Evolutionary conservation across 257 asterid genomes (phyloP), one percentile per base, ranked within the genome.

Genomic region (Verbena officinalis): DNA sequence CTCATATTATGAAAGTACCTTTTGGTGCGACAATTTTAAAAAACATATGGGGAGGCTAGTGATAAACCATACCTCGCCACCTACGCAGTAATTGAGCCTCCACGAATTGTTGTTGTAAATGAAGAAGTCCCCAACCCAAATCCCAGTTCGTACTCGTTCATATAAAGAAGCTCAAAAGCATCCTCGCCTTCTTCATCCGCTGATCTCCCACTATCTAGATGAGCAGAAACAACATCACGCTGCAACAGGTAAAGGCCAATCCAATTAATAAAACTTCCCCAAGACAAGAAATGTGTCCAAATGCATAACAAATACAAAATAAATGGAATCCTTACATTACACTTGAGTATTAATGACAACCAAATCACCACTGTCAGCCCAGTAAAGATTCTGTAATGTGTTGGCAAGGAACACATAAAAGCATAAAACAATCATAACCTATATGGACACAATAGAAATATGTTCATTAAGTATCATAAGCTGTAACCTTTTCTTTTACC

Each of bases 71-170:
- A 94, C 99, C 96, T 94, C 97, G 62, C 95, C 98, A 57, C 98
- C 99, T 2, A 94, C 98, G 22, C 99, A 94, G 69, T 94, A 94
- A 77, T 94, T 94, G 58, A 94, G 96, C 68, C 95, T 90, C 98
- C 96, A 94, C 49, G 99, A 88, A 63, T 97, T 79, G 75, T 90
- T 94, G 65, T 72, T 94, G 82, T 94, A 94, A 71, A 94, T 94
- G 73, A 94, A 94, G 74, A 98, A 94, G 73, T 94, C 99, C 68
- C 99, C 99, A 52, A 94, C 98, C 99, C 99, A 94, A 49, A 90
- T 49, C 65, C 99, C 99, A 82, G 99, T 90, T 63, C 97, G 81
- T 21, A 86, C 98, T 57, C 99, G 86, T 83, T 94, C 99, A 82
- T 85, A 81, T 86, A 86, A 61, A 94, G 90, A 71, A 83, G 94